Conservation (phyloP, 2,329 filamentous ascomycete genomes). For the Paraphaeosphaeria sporulosa region DNA sequence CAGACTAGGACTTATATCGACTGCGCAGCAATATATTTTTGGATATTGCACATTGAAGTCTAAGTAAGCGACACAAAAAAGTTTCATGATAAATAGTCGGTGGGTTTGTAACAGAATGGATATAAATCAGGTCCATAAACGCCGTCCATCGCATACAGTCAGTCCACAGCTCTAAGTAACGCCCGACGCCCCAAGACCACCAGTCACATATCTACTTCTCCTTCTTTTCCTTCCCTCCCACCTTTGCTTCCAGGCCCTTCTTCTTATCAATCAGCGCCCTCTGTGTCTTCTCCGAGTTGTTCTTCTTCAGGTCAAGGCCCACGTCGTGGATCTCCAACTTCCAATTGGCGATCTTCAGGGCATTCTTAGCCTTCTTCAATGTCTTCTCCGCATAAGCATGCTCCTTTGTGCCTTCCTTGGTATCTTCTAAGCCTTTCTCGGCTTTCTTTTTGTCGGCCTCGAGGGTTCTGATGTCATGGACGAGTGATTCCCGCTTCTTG, state of each 20-base stretch:
- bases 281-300: background rate
- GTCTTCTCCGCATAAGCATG: background rate
- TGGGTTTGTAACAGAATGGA: background rate
- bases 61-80: background rate
- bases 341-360: background rate
- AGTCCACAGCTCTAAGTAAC: background rate
- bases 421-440: background rate
- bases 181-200: background rate
- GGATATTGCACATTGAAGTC: too few species aligned
- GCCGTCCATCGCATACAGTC: background rate
- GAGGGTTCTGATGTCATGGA: background rate
- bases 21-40: too few species aligned
- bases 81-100: background rate
- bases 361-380: background rate
- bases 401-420: background rate
- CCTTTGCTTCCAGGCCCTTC: background rate
- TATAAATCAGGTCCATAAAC: background rate
- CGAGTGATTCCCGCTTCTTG: background rate
- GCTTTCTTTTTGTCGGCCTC: background rate
- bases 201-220: background rate
- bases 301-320: background rate
- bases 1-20: too few species aligned
- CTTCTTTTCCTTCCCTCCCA: background rate
- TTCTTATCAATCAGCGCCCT: conserved; percentile 1
- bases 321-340: background rate